phyloP scores from a whole-genome alignment of 331 rosid species.

The Cydonia oblonga region DNA sequence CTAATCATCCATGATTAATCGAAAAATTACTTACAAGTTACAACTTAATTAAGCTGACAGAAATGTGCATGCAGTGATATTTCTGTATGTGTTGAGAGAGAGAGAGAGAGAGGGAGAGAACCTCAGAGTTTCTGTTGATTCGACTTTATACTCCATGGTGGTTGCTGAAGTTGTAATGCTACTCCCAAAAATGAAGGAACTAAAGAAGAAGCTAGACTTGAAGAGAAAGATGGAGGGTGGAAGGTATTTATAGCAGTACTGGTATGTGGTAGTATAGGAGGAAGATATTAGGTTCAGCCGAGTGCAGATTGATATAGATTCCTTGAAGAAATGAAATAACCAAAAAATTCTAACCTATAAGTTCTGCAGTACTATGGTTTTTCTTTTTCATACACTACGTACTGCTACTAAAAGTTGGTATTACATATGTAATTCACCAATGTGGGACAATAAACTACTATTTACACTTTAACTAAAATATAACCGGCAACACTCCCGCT shows the following conservation, averaged over 20 bases:
- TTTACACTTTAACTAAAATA: too few relatives aligned
- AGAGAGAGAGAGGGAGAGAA: conserved; percentile 6
- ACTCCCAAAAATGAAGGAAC: background rate
- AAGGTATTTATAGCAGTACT: conserved; percentile 12
- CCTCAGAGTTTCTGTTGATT: conserved; percentile 27
- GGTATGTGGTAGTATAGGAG: background rate
- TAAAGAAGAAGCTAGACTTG: background rate
- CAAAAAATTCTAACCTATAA: background rate
- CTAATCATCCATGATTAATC: background rate
- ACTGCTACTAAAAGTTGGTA: background rate
- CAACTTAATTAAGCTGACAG: background rate
- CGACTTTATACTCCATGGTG: conserved; percentile 16
- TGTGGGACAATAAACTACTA: too few relatives aligned
- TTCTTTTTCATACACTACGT: background rate
- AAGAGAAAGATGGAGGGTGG: background rate
- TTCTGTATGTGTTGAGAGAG: background rate
- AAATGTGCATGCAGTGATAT: background rate
- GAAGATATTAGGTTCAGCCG: background rate
- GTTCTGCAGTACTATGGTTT: background rate
- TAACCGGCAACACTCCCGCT: too few relatives aligned
- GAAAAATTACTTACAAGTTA: too few relatives aligned
- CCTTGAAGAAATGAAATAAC: background rate
- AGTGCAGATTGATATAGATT: conserved; percentile 1
- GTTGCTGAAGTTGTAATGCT: background rate
- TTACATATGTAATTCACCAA: too few relatives aligned